Conservation (phyloP, 257 asterid species). For the Nicotiana paniculata region DNA sequence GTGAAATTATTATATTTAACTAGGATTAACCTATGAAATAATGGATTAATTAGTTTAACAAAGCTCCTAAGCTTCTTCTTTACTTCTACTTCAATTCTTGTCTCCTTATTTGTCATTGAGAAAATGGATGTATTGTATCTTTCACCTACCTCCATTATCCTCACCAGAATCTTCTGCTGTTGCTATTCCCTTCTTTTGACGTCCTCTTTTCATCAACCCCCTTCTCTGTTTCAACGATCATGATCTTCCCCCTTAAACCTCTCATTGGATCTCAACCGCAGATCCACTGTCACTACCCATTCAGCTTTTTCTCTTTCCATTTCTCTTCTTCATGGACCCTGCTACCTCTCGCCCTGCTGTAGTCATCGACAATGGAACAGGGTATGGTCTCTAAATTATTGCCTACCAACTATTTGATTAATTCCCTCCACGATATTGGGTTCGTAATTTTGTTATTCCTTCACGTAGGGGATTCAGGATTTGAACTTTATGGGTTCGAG, state of each 20-base stretch:
- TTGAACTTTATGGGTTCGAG: too few species aligned
- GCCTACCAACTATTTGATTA: constrained; percentile 23
- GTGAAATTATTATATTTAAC: too few species aligned
- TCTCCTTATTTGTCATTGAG: background rate
- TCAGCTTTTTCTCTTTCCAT: background rate
- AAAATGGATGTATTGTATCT: constrained; percentile 28
- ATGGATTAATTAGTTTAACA: too few species aligned
- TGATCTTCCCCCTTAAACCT: constrained; percentile 45
- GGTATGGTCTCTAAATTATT: constrained; percentile 34
- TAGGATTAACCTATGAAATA: too few species aligned
- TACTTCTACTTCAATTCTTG: constrained; percentile 2
- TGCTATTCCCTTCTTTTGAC: constrained; percentile 10
- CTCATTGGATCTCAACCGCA: constrained; percentile 36
- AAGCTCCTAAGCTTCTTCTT: background rate
- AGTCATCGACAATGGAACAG: constrained; percentile 95
- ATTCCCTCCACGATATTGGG: constrained; percentile 18
- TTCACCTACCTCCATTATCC: constrained; percentile 12
- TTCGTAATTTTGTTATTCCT: background rate
- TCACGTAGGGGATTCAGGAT: too few species aligned
- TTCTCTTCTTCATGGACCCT: constrained; percentile 55
- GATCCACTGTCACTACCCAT: constrained; percentile 22
- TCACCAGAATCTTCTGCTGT: background rate
- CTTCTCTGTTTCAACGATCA: constrained; percentile 33
- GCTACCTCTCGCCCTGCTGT: constrained; percentile 80
- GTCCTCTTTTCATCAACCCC: constrained; percentile 26